phyloP scores from a whole-genome alignment of 345 rosid genomes.

The Heritiera littoralis region DNA sequence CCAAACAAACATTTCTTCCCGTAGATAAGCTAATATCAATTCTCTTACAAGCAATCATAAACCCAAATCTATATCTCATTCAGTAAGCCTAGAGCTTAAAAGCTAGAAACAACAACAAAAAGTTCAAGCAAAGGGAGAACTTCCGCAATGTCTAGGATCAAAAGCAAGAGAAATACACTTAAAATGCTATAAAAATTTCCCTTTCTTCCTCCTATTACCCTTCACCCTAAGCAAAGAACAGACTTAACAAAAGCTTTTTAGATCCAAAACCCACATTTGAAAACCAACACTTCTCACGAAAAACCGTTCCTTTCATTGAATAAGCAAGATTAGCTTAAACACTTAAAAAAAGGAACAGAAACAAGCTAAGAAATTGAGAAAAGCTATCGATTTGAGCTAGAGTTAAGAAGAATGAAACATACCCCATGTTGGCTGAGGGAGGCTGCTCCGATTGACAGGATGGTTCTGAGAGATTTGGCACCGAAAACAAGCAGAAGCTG shows the following conservation, averaged over 20 bases:
- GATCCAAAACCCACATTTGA: background rate
- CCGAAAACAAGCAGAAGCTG: background rate
- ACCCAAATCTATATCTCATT: background rate
- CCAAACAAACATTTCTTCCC: background rate
- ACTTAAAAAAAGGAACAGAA: background rate
- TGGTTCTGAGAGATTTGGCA: background rate
- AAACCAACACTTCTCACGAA: background rate
- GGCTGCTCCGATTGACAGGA: background rate
- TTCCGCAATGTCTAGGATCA: background rate
- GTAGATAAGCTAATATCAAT: background rate
- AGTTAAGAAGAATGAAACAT: background rate
- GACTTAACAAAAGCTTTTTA: background rate
- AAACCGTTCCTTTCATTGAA: background rate
- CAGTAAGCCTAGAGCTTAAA: background rate
- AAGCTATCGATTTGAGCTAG: background rate
- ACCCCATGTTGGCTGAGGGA: constrained; percentile 27
- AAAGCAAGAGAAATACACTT: background rate
- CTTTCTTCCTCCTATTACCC: background rate
- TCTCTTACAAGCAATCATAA: background rate
- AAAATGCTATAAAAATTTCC: background rate
- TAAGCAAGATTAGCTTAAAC: background rate
- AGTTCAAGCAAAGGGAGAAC: background rate
- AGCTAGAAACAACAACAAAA: background rate
- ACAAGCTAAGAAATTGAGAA: background rate
- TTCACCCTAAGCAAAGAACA: background rate